Base-by-base conservation (phyloP, 1,284 basidiomycete genomes). In the Cryptococcus sp. region DNA sequence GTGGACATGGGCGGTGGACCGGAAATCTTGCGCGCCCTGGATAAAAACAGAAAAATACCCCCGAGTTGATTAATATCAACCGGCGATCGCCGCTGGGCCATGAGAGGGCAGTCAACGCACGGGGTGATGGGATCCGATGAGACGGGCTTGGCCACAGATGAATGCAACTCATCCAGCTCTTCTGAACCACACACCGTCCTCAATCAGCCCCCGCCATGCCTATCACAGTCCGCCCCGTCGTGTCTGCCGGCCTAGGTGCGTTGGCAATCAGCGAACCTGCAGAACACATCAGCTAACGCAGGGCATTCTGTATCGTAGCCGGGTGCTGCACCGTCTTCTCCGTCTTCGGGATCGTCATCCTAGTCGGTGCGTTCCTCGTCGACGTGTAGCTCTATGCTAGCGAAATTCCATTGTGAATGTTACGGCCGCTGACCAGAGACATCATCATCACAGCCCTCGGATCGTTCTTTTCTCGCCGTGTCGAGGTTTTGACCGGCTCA, bases 311-410 rank as follows among this genome's bases (percentile, higher is more conserved):
- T 62, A 82, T 81, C 81, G 21, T 62, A 82, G 81, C 81, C 24
- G 75, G 75, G 49, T 82, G 80, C 75, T 83, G 81, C 64, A 80
- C 80, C 39, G 72, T 82, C 50, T 72, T 83, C 48, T 80, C 78
- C 11, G 57, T 79, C 45, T 80, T 82, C 47, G 82, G 80, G n/a
- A 77, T 80, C 23, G 65, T 81, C 60, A 80, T 82, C 61, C 76
- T 82, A 35, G 60, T 77, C 44, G 78, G 76, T 77, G 53, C 33
- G 76, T 70, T 13, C 11, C 37, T 24, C 35, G 24, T 49, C 16
- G n/a, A 43, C 12, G 28, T 7, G 47, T 33, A 36, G n/a, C 16
- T 16, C 35, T 8, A 38, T 18, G 15, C n/a, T 46, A 9, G 24
- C 21, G n/a, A 43, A 9, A 9, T n/a, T 9, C 18, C 21, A 21